Conservation (phyloP, 345 rosid species). For the Gossypium herbaceum region DNA sequence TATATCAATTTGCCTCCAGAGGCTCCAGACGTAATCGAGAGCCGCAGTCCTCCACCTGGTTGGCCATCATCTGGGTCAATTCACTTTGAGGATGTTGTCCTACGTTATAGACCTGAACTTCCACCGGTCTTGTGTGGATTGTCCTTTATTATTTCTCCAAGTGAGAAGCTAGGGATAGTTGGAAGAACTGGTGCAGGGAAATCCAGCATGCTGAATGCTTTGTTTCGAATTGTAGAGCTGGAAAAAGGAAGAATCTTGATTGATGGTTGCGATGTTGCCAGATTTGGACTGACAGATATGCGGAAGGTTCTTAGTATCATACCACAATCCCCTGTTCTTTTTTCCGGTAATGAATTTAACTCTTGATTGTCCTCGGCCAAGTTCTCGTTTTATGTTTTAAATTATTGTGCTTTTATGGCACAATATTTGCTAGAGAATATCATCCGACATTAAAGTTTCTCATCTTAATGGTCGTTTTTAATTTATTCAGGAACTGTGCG, state of each 20-base stretch:
- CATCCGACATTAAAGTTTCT: background rate
- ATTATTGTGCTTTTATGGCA: background rate
- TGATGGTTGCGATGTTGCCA: slow-evolving; percentile 62
- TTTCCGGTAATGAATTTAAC: slow-evolving; percentile 55
- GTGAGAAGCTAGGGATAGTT: slow-evolving; percentile 86
- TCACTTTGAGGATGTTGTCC: slow-evolving; percentile 71
- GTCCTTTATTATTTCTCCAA: slow-evolving; percentile 51
- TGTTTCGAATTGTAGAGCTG: slow-evolving; percentile 80
- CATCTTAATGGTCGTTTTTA: slow-evolving; percentile 7
- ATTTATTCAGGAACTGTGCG: slow-evolving; percentile 68
- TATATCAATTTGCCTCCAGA: slow-evolving; percentile 85
- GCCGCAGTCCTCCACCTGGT: slow-evolving; percentile 63
- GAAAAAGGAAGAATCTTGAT: slow-evolving; percentile 75
- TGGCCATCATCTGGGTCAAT: slow-evolving; percentile 85
- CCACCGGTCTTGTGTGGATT: slow-evolving; percentile 83
- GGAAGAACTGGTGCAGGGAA: slow-evolving; percentile 99
- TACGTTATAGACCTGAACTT: slow-evolving; percentile 89
- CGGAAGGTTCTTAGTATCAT: slow-evolving; percentile 78
- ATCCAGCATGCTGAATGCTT: slow-evolving; percentile 89
- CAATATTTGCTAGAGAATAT: background rate
- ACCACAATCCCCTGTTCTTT: slow-evolving; percentile 93
- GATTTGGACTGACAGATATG: slow-evolving; percentile 71
- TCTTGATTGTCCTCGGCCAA: background rate
- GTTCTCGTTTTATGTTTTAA: background rate
- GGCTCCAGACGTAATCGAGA: slow-evolving; percentile 58